Evolutionary conservation across 164 flowering plant genomes (phyloP), one percentile per base, ranked within the genome.

Genomic region (Magnolia officinalis): DNA sequence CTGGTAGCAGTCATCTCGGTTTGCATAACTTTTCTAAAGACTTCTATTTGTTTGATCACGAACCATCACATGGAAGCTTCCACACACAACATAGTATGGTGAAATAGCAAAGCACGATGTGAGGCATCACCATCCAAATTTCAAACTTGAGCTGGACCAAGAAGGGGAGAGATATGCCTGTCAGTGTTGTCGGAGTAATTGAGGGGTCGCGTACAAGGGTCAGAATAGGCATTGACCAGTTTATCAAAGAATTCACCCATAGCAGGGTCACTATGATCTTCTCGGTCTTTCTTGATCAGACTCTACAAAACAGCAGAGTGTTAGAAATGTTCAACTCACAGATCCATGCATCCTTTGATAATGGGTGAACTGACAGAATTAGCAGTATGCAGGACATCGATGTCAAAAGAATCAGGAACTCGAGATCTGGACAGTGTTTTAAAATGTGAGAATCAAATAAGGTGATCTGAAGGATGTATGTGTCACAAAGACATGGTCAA

Each of bases 211-310:
- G 92, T 72, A 20, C 92, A 91, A 1, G 99, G 99, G 76, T 95
- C 93, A 63, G 80, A 85, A 81, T 95, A 95, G 31, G 92, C 92
- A 70, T 87, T 88, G 50, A 76, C 83, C 64, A 95, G 81, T 61
- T 81, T 81, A 20, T 90, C 85, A 67, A 86, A 83, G 79, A 93
- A 95, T 24, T 84, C 87, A 4, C 75, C 72, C 88, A 92, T 88
- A 50, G 83, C 23, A 23, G 90, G 76, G 73, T 93, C 91, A 50
- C 78, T 83, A 69, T 82, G 77, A 21, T 91, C 92, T 81, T 84
- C 76, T 76, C 85, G 82, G 80, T 95, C 99, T 81, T 87, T 95
- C 82, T 87, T 91, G 75, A 91, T 83, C 88, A 95, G 83, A 78
- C 87, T 80, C 92, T 89, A 87, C 66, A 75, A 20, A 67, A 74